Percentiles rank a stretch among this genome's conserved stretches.
Conservation (phyloP, 2,329 filamentous ascomycete genomes). For the Xylaria multiplex region DNA sequence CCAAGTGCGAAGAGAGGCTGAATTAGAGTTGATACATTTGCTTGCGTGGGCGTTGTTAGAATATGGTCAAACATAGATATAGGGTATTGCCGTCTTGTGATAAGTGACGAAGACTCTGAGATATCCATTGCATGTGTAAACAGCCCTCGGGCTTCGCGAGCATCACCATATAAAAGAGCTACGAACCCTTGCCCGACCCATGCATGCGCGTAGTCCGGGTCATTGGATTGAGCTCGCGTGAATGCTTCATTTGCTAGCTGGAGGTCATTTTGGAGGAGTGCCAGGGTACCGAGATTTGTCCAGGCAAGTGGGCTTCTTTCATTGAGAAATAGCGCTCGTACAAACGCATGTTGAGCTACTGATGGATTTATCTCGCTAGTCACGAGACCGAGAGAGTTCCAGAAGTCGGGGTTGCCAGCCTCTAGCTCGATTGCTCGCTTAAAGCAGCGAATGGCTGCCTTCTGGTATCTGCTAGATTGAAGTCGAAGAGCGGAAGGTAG, state of each 20-base stretch:
- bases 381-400: constrained; percentile 93
- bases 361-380: constrained; percentile 86
- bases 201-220: constrained; percentile 91
- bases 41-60: constrained; percentile 63
- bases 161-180: constrained; percentile 78
- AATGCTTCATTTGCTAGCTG: constrained; percentile 92
- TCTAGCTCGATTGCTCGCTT: constrained; percentile 96
- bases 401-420: constrained; percentile 93
- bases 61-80: constrained; percentile 85
- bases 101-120: constrained; percentile 76
- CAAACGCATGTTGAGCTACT: constrained; percentile 92
- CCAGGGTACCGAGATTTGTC: constrained; percentile 90
- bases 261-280: constrained; percentile 83
- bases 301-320: constrained; percentile 86
- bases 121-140: constrained; percentile 97
- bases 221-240: constrained; percentile 88
- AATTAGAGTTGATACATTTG: constrained; percentile 72
- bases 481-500: constrained; percentile 64
- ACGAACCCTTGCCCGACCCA: constrained; percentile 95
- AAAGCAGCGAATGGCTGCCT: constrained; percentile 87
- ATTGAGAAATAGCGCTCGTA: constrained; percentile 90
- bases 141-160: constrained; percentile 80
- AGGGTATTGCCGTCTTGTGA: constrained; percentile 82
- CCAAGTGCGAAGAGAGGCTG: constrained; percentile 89
- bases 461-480: constrained; percentile 75